Percentiles rank a stretch among this genome's conserved stretches.
These are phyloP conservation scores for Avena sativa DNA, from an alignment of 176 grass and related monocot species.

Conservation along the genomic window DNA sequence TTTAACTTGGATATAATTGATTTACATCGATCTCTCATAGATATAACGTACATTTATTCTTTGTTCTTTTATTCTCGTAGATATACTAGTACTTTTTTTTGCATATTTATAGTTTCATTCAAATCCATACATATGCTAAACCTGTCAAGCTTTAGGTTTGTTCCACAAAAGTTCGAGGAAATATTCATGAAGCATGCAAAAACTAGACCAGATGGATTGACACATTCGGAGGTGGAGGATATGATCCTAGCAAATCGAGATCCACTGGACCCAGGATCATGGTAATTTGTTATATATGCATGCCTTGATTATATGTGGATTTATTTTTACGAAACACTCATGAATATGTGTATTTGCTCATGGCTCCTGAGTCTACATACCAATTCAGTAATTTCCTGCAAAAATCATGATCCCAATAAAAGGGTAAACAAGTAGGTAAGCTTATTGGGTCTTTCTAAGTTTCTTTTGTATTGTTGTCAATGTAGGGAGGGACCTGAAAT, in stretches of 20 bases:
- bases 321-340: not conserved
- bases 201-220: conserved; percentile 51
- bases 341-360: not conserved
- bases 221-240: conserved; percentile 57
- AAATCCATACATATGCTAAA: not conserved
- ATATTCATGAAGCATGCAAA: conserved; percentile 82
- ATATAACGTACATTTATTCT: not conserved
- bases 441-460: not conserved
- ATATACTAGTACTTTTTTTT: not conserved
- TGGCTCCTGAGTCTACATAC: not conserved
- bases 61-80: not conserved
- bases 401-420: not conserved
- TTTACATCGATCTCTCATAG: not conserved
- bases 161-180: conserved; percentile 73
- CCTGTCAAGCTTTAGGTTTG: conserved; percentile 57
- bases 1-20: not conserved
- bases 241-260: conserved; percentile 68
- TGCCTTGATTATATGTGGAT: not conserved
- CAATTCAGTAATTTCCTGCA: not conserved
- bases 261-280: conserved; percentile 52
- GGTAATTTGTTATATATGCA: conserved; percentile 49
- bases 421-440: not conserved
- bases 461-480: not conserved
- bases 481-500: conserved; percentile 30
- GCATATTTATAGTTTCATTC: not conserved